Conservation (phyloP, 306 rosid genomes). For the Arachis stenosperma region DNA sequence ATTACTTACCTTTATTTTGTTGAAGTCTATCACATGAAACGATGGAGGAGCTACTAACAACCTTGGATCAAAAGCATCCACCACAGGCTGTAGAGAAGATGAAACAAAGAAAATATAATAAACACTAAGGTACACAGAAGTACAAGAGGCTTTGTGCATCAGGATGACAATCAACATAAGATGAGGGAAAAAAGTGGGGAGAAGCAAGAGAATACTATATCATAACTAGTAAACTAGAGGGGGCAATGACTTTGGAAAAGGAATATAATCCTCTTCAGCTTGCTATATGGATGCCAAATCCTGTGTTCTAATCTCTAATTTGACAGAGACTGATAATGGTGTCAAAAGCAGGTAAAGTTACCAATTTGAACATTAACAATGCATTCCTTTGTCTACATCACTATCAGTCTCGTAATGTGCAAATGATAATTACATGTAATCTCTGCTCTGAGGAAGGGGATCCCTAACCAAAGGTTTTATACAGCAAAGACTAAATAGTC, state of each 20-base stretch:
- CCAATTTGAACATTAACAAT: constrained; percentile 3
- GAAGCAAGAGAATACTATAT: not conserved
- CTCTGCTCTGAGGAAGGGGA: not conserved
- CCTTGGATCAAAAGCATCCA: constrained; percentile 90
- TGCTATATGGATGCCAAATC: not conserved
- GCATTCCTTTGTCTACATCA: not conserved
- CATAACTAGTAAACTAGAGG: not conserved
- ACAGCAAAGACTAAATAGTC: constrained; percentile 1
- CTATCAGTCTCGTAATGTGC: not conserved
- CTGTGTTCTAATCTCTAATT: constrained; percentile 1
- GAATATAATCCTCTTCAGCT: not conserved
- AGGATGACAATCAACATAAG: not conserved
- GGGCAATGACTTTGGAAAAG: not conserved
- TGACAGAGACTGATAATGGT: not conserved
- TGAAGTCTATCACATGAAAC: constrained; percentile 73
- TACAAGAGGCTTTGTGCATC: not conserved
- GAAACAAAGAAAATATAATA: constrained; percentile 19
- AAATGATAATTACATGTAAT: not conserved
- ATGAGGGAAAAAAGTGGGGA: not conserved
- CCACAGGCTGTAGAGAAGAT: constrained; percentile 71
- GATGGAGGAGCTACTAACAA: constrained; percentile 72
- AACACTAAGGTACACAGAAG: not conserved
- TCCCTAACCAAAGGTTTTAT: constrained; percentile 24
- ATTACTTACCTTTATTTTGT: constrained; percentile 55
- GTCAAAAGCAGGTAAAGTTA: not conserved